Evolutionary conservation across 805 yeast species (phyloP), one percentile per base, ranked within the genome.

Genomic region (Maudiozyma saulgeensis): DNA sequence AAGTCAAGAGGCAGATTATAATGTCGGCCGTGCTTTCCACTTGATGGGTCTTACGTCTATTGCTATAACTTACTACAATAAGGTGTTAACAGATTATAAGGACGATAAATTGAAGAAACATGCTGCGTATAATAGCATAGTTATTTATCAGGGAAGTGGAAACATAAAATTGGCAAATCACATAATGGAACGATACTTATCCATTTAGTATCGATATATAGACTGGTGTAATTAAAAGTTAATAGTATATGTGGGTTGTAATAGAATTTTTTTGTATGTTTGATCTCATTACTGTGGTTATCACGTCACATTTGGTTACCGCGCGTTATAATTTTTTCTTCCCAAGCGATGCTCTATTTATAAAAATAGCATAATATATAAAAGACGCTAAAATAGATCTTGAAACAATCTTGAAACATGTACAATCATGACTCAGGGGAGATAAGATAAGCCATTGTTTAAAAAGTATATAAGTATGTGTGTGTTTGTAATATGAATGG

Each of bases 21-120:
- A 93, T 55, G 58, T 89, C 48, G 99, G 95, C 0, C 73, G 96
- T 38, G 75, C 85, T 4, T 93, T 84, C 67, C 97, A 91, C 59
- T 74, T 87, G 64, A 68, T 91, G 6, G 96, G 96, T 0, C 71
- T 93, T 31, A 76, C 80, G 9, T 71, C 87, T 0, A 68, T 85
- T 28, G 98, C 99, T 0, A 73, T 83, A 6, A 72, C 69, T 19
- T 87, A 82, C 59, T 93, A 93, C 62, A 77, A 84, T 41, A 76
- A 74, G 49, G 96, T 86, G 1, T 64, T 89, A 43, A 71, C 69
- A 28, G 72, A 71, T 1, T 74, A 75, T n/a, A 63, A 62, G 13
- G 81, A 78, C 45, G 79, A 76, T 45, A 87, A 83, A 62, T 60
- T 90, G 52, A 80, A 76, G 64, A 68, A 70, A 55, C 96, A 87